Conservation (phyloP, 2,329 filamentous ascomycete species). For the Arachnomyces sp. region DNA sequence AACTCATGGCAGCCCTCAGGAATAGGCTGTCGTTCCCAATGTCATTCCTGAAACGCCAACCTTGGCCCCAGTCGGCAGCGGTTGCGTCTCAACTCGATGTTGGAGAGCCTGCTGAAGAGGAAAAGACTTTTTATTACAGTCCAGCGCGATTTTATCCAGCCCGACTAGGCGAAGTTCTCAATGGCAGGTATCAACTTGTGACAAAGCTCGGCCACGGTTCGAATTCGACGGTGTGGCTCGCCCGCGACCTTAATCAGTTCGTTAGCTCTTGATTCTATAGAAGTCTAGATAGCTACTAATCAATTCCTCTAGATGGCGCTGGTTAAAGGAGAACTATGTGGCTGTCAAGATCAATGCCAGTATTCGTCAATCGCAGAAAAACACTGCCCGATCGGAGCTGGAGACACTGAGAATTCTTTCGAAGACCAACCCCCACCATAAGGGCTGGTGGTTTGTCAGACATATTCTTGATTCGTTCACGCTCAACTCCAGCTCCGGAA, state of each 20-base stretch:
- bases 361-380: constrained; percentile 5
- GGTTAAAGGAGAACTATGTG: constrained; percentile 22
- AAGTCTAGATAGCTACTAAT: constrained; percentile 3
- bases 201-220: constrained; percentile 38
- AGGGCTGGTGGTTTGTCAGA: constrained; percentile 24
- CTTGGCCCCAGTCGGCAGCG: constrained; percentile 3
- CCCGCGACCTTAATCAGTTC: constrained; percentile 15
- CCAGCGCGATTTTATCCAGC: constrained; percentile 8
- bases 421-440: constrained; percentile 20
- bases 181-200: constrained; percentile 10
- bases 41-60: background rate
- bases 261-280: constrained; percentile 6
- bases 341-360: constrained; percentile 27
- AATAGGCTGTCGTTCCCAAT: no score
- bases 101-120: constrained; percentile 5
- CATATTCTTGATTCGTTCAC: constrained; percentile 26
- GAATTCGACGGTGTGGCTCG: constrained; percentile 38
- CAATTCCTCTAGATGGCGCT: constrained; percentile 18
- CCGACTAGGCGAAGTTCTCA: constrained; percentile 11
- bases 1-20: no score
- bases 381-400: constrained; percentile 16
- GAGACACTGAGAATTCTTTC: constrained; percentile 21
- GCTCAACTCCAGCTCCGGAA: constrained; percentile 12
- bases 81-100: constrained; percentile 2
- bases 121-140: constrained; percentile 4